Evolutionary conservation across 208 protist species (phyloP), one percentile per base, ranked within the genome.

Genomic region (Trypanosomatidae sp.): DNA sequence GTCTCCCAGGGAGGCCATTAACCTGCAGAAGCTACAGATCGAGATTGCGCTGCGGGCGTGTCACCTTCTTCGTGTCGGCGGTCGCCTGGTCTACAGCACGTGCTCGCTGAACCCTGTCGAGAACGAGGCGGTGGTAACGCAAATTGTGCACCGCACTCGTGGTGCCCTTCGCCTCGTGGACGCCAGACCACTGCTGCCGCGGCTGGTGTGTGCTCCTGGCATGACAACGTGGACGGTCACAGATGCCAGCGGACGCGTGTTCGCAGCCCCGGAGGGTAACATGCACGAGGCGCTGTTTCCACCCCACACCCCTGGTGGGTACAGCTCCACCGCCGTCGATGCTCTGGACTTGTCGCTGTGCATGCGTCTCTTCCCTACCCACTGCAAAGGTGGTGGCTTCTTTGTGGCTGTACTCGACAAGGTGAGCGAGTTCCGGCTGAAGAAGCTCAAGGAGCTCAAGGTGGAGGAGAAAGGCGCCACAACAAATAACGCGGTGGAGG

Each of bases 61-160:
- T 64, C 89, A 96, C 62, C 77, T 98, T 8, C 80, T 94, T 39
- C 69, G 80, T 25, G 78, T 94, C 10, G 89, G 90, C 22, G 97
- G 98, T n/a, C 79, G 84, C 25, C 80, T 99, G 4, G 97, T 99
- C 25, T 99, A 99, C 85, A 98, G 92, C 66, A 99, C 98, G 5
- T 99, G 98, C 87, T 98, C 96, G 12, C 84, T 99, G 50, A 99
- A 99, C 76, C 98, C 98, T 19, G 79, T 99, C 41, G 98, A 99
- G 83, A 96, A 99, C 71, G 98, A 99, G 82, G 96, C 97, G 7
- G 97, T 99, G n/a, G 95, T 99, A 30, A 84, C 88, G 25, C 80
- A 92, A 64, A 77, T 99, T 36, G 81, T 99, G 19, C 75, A 93
- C 70, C 81, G 84, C 59, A 94, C 90, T 1, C 65, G 83, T 46